Conservation (phyloP, 208 protist genomes). For the Trypanosoma cruzi region DNA sequence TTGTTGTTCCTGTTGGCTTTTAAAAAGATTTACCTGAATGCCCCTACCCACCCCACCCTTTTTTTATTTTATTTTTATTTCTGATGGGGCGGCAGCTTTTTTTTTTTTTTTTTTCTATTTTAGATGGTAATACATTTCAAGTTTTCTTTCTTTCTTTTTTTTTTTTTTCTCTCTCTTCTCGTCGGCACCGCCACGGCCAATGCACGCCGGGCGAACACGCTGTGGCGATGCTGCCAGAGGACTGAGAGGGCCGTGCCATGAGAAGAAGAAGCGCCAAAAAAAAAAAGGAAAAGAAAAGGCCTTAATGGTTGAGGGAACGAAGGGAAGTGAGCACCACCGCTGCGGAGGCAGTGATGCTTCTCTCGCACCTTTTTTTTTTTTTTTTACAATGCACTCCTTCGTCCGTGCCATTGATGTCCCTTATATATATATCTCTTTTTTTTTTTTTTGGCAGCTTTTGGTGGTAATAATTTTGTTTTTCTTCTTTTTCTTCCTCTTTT, state of each 20-base stretch:
- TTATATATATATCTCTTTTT: not conserved
- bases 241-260: no score
- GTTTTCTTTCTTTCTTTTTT: not conserved
- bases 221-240: no score
- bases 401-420: no score
- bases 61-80: not conserved
- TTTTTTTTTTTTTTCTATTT: not conserved
- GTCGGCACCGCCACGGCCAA: no score
- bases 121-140: not conserved
- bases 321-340: not conserved
- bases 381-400: conserved; percentile 2
- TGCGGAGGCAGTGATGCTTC: not conserved
- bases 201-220: no score
- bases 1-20: no score
- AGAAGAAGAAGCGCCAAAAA: not conserved
- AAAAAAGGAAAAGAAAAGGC: not conserved
- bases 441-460: not conserved
- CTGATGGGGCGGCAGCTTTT: not conserved
- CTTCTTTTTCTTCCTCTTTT: not conserved
- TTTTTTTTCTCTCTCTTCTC: not conserved
- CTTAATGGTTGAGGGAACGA: no score
- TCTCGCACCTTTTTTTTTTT: conserved; percentile 1
- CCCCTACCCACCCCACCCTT: not conserved
- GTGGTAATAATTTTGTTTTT: no score
- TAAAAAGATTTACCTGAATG: not conserved